These are phyloP conservation scores for Ailanthus altissimus DNA, from an alignment of 345 rosid genomes.

Conservation along the genomic window DNA sequence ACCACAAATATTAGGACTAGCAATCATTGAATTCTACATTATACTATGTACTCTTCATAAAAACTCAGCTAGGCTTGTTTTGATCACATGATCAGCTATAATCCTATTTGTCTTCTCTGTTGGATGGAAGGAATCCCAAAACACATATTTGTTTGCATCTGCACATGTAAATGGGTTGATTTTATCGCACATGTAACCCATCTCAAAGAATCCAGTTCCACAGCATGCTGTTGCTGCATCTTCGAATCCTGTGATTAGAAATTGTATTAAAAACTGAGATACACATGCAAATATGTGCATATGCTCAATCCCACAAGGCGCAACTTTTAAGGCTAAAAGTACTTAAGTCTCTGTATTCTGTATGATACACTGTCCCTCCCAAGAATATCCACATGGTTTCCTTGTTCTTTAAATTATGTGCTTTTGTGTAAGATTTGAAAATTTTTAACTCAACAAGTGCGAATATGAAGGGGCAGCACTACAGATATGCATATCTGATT, in stretches of 20 bases:
- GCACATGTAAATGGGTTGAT: slow-evolving; percentile 56
- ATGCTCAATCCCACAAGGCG: background rate
- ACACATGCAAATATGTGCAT: background rate
- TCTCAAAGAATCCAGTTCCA: slow-evolving; percentile 67
- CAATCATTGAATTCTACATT: background rate
- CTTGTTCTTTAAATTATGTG: background rate
- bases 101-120: slow-evolving; percentile 59
- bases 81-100: slow-evolving; percentile 41
- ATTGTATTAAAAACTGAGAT: slow-evolving; percentile 13
- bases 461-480: background rate
- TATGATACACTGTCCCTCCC: background rate
- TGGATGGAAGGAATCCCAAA: slow-evolving; percentile 76
- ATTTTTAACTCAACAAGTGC: background rate
- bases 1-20: background rate
- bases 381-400: background rate
- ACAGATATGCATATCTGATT: background rate
- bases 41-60: slow-evolving; percentile 18
- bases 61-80: slow-evolving; percentile 41
- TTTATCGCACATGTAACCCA: slow-evolving; percentile 59
- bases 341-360: background rate
- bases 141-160: slow-evolving; percentile 57
- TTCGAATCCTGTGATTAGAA: slow-evolving; percentile 50
- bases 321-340: slow-evolving; percentile 8
- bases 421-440: background rate
- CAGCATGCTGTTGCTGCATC: slow-evolving; percentile 60